phyloP scores from a whole-genome alignment of 352 stramenopile species.

The Globisporangium paroecandrum region DNA sequence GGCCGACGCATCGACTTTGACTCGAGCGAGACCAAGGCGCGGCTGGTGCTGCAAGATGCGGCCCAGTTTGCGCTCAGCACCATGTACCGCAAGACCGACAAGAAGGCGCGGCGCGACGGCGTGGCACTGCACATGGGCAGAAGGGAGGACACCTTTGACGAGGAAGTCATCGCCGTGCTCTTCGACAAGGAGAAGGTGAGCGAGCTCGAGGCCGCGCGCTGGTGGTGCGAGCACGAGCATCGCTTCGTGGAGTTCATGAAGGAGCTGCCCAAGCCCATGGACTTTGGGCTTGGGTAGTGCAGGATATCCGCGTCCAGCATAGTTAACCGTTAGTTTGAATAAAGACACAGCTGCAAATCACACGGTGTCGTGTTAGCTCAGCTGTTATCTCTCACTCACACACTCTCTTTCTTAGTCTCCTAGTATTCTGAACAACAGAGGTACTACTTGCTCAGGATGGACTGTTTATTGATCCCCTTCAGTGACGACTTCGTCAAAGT shows the following conservation, averaged over 20 bases:
- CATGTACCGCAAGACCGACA: constrained; percentile 87
- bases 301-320: not conserved
- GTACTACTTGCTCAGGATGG: too few species aligned
- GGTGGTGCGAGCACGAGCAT: constrained; percentile 71
- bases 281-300: constrained; percentile 9
- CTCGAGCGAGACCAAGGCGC: constrained; percentile 72
- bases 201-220: constrained; percentile 61
- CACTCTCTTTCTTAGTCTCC: too few species aligned
- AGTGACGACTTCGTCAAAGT: constrained; percentile 6
- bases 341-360: not conserved
- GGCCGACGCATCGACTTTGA: constrained; percentile 61
- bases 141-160: constrained; percentile 72
- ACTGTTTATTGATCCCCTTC: too few species aligned
- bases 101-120: constrained; percentile 65
- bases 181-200: constrained; percentile 86
- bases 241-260: constrained; percentile 41
- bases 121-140: constrained; percentile 71
- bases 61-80: constrained; percentile 74
- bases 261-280: constrained; percentile 9
- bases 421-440: too few species aligned
- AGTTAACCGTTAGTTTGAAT: not conserved
- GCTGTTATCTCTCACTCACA: too few species aligned
- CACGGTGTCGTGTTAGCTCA: too few species aligned
- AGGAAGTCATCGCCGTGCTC: constrained; percentile 77
- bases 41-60: constrained; percentile 66